Evolutionary conservation across 1,139 yeast genomes (phyloP).

Genomic region (Yamadazyma kanchanaburiensis): DNA sequence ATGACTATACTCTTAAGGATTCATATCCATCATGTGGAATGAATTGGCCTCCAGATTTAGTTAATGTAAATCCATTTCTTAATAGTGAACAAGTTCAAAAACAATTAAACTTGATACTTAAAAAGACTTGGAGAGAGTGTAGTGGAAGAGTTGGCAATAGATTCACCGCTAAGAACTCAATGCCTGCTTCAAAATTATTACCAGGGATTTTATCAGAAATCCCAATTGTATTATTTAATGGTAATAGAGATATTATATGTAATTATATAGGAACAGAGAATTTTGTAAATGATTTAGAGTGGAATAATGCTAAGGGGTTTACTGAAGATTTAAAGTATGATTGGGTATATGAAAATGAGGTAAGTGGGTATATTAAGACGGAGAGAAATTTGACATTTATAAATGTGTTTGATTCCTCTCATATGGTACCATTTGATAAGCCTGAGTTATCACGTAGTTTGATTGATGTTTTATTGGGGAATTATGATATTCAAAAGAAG

Average conservation of each 20-base stretch:
- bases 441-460: constrained; percentile 71
- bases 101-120: constrained; percentile 51
- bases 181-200: constrained; percentile 62
- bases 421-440: constrained; percentile 91
- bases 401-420: constrained; percentile 73
- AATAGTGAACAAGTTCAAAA: constrained; percentile 50
- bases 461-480: constrained; percentile 47
- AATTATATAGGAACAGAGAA: constrained; percentile 74
- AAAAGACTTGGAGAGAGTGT: constrained; percentile 74
- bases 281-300: constrained; percentile 56
- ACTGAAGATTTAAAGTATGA: constrained; percentile 30
- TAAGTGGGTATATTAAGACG: constrained; percentile 49
- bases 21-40: constrained; percentile 83
- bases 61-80: constrained; percentile 58
- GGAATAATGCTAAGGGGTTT: constrained; percentile 70
- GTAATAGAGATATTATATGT: constrained; percentile 87
- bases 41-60: constrained; percentile 88
- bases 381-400: constrained; percentile 79
- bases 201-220: constrained; percentile 61
- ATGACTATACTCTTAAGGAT: constrained; percentile 72
- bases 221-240: constrained; percentile 75
- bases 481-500: constrained; percentile 22
- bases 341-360: constrained; percentile 51
- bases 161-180: constrained; percentile 51
- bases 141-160: constrained; percentile 50